Percentiles rank a stretch among this genome's conserved stretches.
These are phyloP conservation scores for Dalechampia spathulata DNA, from an alignment of 441 rosid genomes.

Conservation along the genomic window DNA sequence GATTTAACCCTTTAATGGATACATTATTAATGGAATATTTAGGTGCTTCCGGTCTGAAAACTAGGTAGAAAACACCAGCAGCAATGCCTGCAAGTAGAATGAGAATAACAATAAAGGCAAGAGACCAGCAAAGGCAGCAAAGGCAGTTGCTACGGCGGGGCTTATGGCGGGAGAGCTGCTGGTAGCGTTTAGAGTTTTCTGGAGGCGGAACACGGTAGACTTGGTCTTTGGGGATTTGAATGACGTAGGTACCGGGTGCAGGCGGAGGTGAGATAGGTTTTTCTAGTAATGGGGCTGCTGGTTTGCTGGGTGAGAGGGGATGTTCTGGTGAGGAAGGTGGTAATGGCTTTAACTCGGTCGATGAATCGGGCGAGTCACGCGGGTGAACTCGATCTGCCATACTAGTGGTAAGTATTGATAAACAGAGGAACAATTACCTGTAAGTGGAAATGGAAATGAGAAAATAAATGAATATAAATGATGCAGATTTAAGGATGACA, in stretches of 20 bases:
- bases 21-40: constrained; percentile 45
- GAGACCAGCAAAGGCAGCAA: constrained; percentile 38
- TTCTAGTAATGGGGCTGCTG: constrained; percentile 10
- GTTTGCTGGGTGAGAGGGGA: not conserved
- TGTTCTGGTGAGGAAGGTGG: not conserved
- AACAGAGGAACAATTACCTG: too few relatives aligned
- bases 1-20: constrained; percentile 47
- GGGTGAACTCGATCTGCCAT: constrained; percentile 40
- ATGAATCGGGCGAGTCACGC: constrained; percentile 10
- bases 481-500: too few relatives aligned
- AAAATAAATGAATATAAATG: too few relatives aligned
- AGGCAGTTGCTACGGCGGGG: constrained; percentile 26
- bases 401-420: too few relatives aligned
- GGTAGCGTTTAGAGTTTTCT: constrained; percentile 50
- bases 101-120: constrained; percentile 26
- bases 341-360: not conserved
- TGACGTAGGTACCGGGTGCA: constrained; percentile 59
- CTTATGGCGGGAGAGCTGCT: constrained; percentile 38
- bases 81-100: constrained; percentile 34
- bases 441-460: too few relatives aligned
- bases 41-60: constrained; percentile 58
- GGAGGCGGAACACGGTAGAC: constrained; percentile 79
- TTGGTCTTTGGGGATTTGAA: constrained; percentile 82
- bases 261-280: constrained; percentile 27
- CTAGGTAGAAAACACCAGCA: constrained; percentile 50